Evolutionary conservation across 306 rosid species (phyloP).

Genomic region (Vigna unguiculata): DNA sequence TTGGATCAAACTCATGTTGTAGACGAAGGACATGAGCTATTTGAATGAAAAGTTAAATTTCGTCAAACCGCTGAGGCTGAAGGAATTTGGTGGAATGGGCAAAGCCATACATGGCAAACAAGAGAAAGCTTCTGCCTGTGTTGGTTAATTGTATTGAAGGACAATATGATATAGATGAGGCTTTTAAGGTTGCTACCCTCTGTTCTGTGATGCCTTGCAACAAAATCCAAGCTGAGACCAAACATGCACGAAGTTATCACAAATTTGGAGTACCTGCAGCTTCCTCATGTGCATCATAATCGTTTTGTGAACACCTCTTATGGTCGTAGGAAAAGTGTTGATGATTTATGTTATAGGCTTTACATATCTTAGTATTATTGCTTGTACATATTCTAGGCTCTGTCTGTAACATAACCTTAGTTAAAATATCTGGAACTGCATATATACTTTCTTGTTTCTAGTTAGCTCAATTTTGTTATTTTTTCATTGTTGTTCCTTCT

Average conservation of each 20-base stretch:
- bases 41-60: conserved; percentile 32
- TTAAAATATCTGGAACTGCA: conserved; percentile 36
- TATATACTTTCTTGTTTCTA: conserved; percentile 29
- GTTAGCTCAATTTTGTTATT: conserved; percentile 31
- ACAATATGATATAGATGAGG: conserved; percentile 61
- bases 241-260: conserved; percentile 62
- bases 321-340: conserved; percentile 66
- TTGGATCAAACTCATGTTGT: conserved; percentile 39
- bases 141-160: conserved; percentile 70
- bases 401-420: conserved; percentile 42
- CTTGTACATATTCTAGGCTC: conserved; percentile 8
- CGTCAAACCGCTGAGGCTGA: conserved; percentile 49
- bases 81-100: conserved; percentile 70
- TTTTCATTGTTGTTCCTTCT: background rate
- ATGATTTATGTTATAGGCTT: conserved; percentile 43
- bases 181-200: conserved; percentile 52
- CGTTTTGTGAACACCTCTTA: background rate
- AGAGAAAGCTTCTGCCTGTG: conserved; percentile 53
- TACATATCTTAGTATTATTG: conserved; percentile 47
- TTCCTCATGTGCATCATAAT: conserved; percentile 26
- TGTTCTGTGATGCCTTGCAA: conserved; percentile 57
- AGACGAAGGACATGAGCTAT: conserved; percentile 40
- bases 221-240: conserved; percentile 64
- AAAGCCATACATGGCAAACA: conserved; percentile 60
- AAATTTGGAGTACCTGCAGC: conserved; percentile 58